Evolutionary conservation across 2,329 filamentous ascomycete genomes (phyloP).

Genomic region (Talaromyces sp.): DNA sequence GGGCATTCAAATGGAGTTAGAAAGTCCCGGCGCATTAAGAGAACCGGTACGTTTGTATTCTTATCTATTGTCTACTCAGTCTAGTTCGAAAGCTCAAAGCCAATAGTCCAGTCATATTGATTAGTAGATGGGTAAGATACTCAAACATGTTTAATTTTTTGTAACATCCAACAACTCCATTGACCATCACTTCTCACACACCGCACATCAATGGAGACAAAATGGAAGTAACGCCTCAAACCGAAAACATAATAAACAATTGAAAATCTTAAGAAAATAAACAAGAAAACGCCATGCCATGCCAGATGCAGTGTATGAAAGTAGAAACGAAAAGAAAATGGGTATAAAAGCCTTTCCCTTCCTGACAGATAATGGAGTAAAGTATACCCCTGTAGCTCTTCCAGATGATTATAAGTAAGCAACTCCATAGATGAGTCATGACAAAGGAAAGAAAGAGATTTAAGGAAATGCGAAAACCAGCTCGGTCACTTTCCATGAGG

Average conservation of each 20-base stretch:
- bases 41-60: not conserved
- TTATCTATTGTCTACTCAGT: no score
- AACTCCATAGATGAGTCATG: conserved; percentile 9
- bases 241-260: not conserved
- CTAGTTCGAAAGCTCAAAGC: not conserved
- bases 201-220: not conserved
- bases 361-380: not conserved
- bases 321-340: conserved; percentile 3
- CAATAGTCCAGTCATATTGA: not conserved
- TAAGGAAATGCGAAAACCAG: conserved; percentile 16
- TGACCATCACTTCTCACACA: conserved; percentile 1
- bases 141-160: not conserved
- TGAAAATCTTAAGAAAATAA: not conserved
- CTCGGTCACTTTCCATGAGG: conserved; percentile 8
- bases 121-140: not conserved
- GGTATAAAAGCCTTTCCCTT: conserved; percentile 14
- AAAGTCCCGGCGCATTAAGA: not conserved
- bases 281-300: conserved; percentile 18
- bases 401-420: conserved; percentile 2
- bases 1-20: not conserved
- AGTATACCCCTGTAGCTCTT: conserved; percentile 13
- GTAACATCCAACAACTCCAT: not conserved
- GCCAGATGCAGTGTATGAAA: conserved; percentile 17
- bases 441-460: not conserved
- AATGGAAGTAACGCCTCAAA: not conserved